Base-by-base conservation (phyloP, 305 asterid genomes). In the Fraxinus ornus region DNA sequence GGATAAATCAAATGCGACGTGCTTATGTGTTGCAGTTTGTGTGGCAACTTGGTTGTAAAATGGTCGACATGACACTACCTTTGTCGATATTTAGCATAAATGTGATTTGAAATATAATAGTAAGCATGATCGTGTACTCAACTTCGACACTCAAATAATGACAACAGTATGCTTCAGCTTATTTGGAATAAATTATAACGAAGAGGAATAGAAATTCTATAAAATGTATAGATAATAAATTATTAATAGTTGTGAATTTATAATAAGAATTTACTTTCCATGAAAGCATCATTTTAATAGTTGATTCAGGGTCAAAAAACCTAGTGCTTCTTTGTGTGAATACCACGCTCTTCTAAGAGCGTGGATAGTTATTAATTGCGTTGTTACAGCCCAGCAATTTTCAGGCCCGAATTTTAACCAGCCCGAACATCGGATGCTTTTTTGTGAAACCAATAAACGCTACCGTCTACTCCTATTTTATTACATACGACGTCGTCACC, bases 381-480 rank as follows among this genome's bases (percentile, higher is more conserved):
- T 24, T 1, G 74, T 10, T 19, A 10, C 19, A 28, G 37, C 75
- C 19, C 75, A 7, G n/a, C 32, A 26, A 68, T 1, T 12, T 68
- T 22, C 19, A 68, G 36, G 75, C 75, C 75, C 75, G 39, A 28
- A 66, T 28, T 66, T 66, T 66, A 24, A 66, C 74, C 21, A 68
- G 19, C 75, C 75, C 75, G 7, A 68, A 26, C 75, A 68, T 68
- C 13, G 75, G 75, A 68, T 68, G 75, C 75, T 28, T 68, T 26
- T 28, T 26, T 0, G 7, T 7, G 8, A 68, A 4, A 68, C 75
- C 17, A 24, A 24, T 62, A 62, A 24, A 26, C 72, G 72, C 35
- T 4, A 7, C 72, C 72, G n/a, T 9, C 72, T 64, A 24, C 5
- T 32, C 24, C 71, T 64, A 8, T 64, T 64, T 64, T 24, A 22